A percentile compares a stretch with the other conserved stretches of the same genome.
Conservation (phyloP, 176 grass and related monocot species). For the Chrysopogon serrulatus region DNA sequence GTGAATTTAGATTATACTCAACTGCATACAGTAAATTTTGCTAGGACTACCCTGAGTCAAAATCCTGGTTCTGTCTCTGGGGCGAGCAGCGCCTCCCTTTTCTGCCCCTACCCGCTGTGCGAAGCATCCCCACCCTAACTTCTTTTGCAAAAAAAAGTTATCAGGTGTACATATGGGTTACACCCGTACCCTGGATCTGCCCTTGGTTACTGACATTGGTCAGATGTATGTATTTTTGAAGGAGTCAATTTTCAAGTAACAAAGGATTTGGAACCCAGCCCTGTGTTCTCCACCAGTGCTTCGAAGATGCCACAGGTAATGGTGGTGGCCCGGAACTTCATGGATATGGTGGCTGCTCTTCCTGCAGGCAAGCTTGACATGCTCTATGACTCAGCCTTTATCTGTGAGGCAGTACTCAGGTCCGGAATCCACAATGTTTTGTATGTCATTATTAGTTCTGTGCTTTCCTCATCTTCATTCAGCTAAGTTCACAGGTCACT, state of each 20-base stretch:
- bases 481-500: slow-evolving; percentile 45
- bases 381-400: slow-evolving; percentile 86
- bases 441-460: background rate
- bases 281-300: background rate
- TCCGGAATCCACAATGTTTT: background rate
- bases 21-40: background rate
- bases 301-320: slow-evolving; percentile 83
- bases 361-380: slow-evolving; percentile 71
- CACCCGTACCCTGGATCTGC: no score
- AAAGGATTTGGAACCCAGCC: background rate
- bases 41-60: background rate
- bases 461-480: background rate
- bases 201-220: background rate
- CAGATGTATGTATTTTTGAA: background rate
- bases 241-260: background rate
- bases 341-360: slow-evolving; percentile 93
- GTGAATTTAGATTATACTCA: background rate
- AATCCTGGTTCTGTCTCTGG: no score
- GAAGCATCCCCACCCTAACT: background rate
- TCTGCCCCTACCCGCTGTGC: background rate
- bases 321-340: slow-evolving; percentile 89
- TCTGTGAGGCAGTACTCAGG: slow-evolving; percentile 94
- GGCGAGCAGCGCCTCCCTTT: no score
- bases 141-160: background rate
- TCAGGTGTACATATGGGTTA: no score